These are phyloP conservation scores for Arthrobotrys pseudoclavata DNA, from an alignment of 2,329 filamentous ascomycete species.

Conservation along the genomic window DNA sequence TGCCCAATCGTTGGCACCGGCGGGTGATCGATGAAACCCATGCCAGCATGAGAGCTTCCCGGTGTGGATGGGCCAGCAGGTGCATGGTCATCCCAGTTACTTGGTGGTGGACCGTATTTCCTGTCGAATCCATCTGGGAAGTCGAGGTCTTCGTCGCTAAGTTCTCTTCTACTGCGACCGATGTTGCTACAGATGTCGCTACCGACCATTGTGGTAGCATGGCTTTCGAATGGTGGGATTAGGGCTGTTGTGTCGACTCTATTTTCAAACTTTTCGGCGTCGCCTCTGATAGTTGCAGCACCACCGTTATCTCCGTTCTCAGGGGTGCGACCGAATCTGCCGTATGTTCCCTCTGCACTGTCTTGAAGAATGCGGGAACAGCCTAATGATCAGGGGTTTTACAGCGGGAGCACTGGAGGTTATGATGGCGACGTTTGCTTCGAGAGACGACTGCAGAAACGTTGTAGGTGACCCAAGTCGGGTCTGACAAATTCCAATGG, in stretches of 20 bases:
- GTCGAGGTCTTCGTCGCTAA: slow-evolving; percentile 42
- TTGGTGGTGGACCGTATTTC: slow-evolving; percentile 34
- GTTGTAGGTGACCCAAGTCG: slow-evolving; percentile 49
- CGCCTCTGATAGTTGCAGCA: neutral
- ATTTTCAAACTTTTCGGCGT: slow-evolving; percentile 19
- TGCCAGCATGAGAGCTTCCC: neutral
- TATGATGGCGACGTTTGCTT: slow-evolving; percentile 57
- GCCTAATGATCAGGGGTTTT: slow-evolving; percentile 45
- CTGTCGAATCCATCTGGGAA: slow-evolving; percentile 52
- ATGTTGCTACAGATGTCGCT: slow-evolving; percentile 5
- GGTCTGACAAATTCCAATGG: slow-evolving; percentile 51
- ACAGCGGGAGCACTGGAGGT: slow-evolving; percentile 47
- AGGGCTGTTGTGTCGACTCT: neutral
- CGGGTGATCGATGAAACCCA: neutral
- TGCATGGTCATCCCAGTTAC: slow-evolving; percentile 33
- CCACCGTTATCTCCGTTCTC: neutral
- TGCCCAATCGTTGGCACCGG: neutral
- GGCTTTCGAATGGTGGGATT: neutral
- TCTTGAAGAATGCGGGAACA: slow-evolving; percentile 20
- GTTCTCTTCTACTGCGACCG: slow-evolving; percentile 19
- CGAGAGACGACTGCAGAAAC: slow-evolving; percentile 47
- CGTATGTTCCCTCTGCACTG: slow-evolving; percentile 12
- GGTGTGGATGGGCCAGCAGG: neutral
- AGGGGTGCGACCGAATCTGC: neutral
- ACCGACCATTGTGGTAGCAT: slow-evolving; percentile 16